A percentile compares a stretch with the other conserved stretches of the same genome.
Evolutionary conservation across 331 rosid species (phyloP).

Genomic region (Saraca asoca): DNA sequence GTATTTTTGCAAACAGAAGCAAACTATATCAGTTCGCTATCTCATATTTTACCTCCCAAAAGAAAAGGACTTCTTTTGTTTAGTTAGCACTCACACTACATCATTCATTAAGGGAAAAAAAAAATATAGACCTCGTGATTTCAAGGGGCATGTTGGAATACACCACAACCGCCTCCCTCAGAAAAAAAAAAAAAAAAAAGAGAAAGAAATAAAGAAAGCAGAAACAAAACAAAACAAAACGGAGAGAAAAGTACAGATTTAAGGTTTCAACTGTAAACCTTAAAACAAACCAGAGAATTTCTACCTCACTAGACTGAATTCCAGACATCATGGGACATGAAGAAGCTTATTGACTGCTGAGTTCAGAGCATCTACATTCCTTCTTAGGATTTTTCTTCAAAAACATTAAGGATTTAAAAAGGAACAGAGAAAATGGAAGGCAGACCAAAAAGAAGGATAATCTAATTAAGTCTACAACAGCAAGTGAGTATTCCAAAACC

Average conservation of each 20-base stretch:
- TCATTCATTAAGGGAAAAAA: too few relatives aligned
- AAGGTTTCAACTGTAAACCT: too few relatives aligned
- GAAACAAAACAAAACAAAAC: too few relatives aligned
- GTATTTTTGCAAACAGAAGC: too few relatives aligned
- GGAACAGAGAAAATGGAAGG: neutral
- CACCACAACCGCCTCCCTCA: neutral
- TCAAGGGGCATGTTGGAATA: neutral
- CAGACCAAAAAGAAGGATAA: slow-evolving; percentile 1
- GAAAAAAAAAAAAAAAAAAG: too few relatives aligned
- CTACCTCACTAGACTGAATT: neutral
- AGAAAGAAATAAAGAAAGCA: too few relatives aligned
- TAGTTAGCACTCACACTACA: too few relatives aligned
- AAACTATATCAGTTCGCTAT: too few relatives aligned
- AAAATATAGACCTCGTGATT: neutral
- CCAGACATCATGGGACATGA: slow-evolving; percentile 57
- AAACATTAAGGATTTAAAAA: slow-evolving; percentile 52
- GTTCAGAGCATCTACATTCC: slow-evolving; percentile 76
- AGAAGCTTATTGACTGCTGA: slow-evolving; percentile 75
- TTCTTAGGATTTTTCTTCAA: slow-evolving; percentile 65
- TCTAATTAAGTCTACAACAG: slow-evolving; percentile 9
- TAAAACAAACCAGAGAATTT: too few relatives aligned
- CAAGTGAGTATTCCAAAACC: neutral
- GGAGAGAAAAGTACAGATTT: neutral
- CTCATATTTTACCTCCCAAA: too few relatives aligned
- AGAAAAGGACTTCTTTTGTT: too few relatives aligned